phyloP scores from a whole-genome alignment of 345 rosid genomes.

The Linum trigynum region DNA sequence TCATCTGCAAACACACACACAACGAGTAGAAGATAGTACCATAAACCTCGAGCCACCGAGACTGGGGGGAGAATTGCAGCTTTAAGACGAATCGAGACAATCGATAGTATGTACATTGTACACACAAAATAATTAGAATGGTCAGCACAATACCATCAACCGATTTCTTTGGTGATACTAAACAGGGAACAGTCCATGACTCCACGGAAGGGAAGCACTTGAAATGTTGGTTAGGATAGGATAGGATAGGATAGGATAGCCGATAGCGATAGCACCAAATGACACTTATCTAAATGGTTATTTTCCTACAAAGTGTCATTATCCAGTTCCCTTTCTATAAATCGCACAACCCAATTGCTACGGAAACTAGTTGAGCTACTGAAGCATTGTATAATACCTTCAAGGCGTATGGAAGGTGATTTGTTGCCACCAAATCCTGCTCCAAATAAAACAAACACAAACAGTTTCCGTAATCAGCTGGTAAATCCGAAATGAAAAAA shows the following conservation, averaged over 20 bases:
- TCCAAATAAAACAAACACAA: conserved; percentile 9
- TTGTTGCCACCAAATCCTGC: conserved; percentile 20
- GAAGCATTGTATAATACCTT: conserved; percentile 19
- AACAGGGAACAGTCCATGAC: too few species aligned
- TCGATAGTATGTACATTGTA: neutral
- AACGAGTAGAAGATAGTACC: neutral
- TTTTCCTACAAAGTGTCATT: too few species aligned
- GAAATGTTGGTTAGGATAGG: too few species aligned
- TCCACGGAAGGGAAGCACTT: too few species aligned
- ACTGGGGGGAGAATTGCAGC: neutral
- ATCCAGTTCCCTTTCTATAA: neutral
- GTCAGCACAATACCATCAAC: too few species aligned
- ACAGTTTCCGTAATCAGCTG: conserved; percentile 3
- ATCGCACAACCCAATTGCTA: neutral
- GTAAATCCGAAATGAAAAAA: neutral
- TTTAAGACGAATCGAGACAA: neutral
- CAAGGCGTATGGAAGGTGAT: conserved; percentile 19
- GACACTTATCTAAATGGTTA: too few species aligned
- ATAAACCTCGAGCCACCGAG: neutral
- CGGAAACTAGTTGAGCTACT: neutral
- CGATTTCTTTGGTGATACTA: too few species aligned
- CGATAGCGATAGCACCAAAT: too few species aligned
- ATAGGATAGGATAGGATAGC: too few species aligned
- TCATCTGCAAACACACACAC: conserved; percentile 41
- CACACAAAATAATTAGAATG: too few species aligned